Evolutionary conservation across 306 rosid species (phyloP).

Genomic region (Fragaria ananassa): DNA sequence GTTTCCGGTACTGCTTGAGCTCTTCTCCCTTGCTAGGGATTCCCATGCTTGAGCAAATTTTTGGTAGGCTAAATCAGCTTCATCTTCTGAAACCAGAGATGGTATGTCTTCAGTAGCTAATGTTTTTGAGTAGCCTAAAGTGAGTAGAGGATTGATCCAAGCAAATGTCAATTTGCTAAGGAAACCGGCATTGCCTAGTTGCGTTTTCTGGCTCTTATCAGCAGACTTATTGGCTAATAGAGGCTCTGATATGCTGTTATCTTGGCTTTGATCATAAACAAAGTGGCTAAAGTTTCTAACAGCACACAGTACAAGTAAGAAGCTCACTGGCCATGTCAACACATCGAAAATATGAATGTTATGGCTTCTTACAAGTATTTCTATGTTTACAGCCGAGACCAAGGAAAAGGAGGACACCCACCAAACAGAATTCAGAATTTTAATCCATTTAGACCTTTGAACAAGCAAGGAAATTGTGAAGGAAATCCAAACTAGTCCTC

Average conservation of each 20-base stretch:
- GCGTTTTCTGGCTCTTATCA: conserved; percentile 26
- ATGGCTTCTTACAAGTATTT: conserved; percentile 30
- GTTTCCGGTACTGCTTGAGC: conserved; percentile 32
- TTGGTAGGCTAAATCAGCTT: conserved; percentile 44
- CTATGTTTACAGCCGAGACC: conserved; percentile 43
- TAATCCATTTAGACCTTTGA: conserved; percentile 40
- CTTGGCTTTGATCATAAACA: conserved; percentile 13
- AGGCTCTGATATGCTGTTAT: conserved; percentile 44
- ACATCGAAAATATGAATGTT: conserved; percentile 32
- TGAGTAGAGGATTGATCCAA: conserved; percentile 63
- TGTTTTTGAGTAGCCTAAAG: conserved; percentile 52
- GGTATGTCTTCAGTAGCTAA: conserved; percentile 60
- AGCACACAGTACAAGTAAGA: conserved; percentile 49
- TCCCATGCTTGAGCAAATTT: conserved; percentile 54
- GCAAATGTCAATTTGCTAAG: conserved; percentile 53
- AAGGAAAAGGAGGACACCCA: conserved; percentile 44
- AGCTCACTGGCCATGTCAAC: conserved; percentile 35
- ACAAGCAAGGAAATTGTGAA: conserved; percentile 45
- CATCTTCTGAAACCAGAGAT: conserved; percentile 55
- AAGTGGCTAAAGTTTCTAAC: conserved; percentile 32
- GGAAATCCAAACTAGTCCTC: conserved; percentile 56
- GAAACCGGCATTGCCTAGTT: conserved; percentile 29
- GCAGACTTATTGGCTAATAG: conserved; percentile 28
- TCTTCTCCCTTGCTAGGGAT: conserved; percentile 33
- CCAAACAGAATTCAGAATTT: conserved; percentile 47